These are phyloP conservation scores for Vitis rupestris DNA, from an alignment of 164 flowering plant species.

Conservation along the genomic window DNA sequence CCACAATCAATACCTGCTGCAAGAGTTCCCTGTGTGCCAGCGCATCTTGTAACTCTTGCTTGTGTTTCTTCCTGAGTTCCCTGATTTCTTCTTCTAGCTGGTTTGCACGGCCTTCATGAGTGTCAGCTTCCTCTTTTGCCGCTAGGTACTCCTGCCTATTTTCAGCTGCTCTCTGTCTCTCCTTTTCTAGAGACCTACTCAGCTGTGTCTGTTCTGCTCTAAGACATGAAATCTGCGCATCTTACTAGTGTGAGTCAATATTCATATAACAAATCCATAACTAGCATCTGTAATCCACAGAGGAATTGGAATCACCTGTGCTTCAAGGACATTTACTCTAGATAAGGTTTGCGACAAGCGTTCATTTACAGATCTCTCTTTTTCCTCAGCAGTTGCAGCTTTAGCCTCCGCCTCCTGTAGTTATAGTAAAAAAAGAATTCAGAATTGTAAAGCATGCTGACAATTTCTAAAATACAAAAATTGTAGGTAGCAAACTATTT, in stretches of 20 bases:
- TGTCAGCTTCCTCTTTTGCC: constrained; percentile 91
- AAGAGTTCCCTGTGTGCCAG: constrained; percentile 63
- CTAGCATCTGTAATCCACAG: background rate
- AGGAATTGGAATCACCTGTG: constrained; percentile 61
- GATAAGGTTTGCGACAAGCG: constrained; percentile 95
- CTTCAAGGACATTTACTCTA: constrained; percentile 95
- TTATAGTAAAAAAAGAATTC: constrained; percentile 4
- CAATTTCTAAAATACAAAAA: constrained; percentile 1
- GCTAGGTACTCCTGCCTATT: constrained; percentile 93
- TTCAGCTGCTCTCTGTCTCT: constrained; percentile 97
- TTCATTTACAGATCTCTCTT: constrained; percentile 87
- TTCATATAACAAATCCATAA: background rate
- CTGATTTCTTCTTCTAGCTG: constrained; percentile 85
- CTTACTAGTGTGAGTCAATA: constrained; percentile 22
- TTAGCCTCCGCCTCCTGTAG: constrained; percentile 94
- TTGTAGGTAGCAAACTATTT: constrained; percentile 5
- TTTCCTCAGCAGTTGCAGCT: constrained; percentile 93
- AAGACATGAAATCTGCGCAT: constrained; percentile 86
- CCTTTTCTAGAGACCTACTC: constrained; percentile 88
- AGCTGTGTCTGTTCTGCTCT: constrained; percentile 94
- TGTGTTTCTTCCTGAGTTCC: constrained; percentile 79
- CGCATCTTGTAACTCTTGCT: constrained; percentile 75
- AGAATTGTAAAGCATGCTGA: background rate
- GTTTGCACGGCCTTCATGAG: constrained; percentile 79
- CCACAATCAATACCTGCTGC: constrained; percentile 58